Conservation (phyloP, 805 yeast genomes). For the Starmerella scarabaei region DNA sequence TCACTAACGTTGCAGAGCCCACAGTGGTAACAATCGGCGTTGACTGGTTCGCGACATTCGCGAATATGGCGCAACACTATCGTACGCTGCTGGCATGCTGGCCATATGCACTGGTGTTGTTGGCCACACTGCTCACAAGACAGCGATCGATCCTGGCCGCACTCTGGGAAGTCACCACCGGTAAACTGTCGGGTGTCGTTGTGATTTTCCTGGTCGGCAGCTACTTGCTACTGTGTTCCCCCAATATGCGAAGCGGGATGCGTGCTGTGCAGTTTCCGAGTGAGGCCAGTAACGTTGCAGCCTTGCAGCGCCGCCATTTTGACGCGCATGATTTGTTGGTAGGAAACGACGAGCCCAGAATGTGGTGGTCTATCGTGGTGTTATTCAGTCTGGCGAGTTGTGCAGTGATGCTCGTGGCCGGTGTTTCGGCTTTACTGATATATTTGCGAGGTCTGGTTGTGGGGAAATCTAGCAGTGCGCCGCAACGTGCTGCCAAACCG, state of each 20-base stretch:
- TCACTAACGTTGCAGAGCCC: neutral
- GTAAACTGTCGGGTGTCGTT: slow-evolving; percentile 5
- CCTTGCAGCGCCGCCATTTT: slow-evolving; percentile 15
- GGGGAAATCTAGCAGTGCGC: neutral
- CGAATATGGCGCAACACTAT: slow-evolving; percentile 59
- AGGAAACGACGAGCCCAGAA: slow-evolving; percentile 18
- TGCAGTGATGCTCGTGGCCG: slow-evolving; percentile 8
- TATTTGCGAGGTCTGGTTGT: neutral
- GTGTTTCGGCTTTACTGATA: neutral
- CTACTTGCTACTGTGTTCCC: slow-evolving; percentile 25
- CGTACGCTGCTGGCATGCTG: slow-evolving; percentile 42
- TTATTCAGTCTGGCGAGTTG: slow-evolving; percentile 15
- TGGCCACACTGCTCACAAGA: neutral
- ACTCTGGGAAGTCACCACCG: neutral
- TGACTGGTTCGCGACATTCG: slow-evolving; percentile 48
- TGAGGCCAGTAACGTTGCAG: slow-evolving; percentile 20
- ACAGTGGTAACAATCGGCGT: slow-evolving; percentile 22
- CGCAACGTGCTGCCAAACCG: neutral
- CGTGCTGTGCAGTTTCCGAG: slow-evolving; percentile 23
- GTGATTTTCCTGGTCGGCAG: slow-evolving; percentile 19
- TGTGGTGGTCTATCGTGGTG: slow-evolving; percentile 14
- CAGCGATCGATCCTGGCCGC: neutral
- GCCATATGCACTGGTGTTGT: slow-evolving; percentile 41
- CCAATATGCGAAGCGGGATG: slow-evolving; percentile 13
- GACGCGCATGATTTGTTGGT: slow-evolving; percentile 20